Conservation (phyloP, 2,329 filamentous ascomycete genomes). For the Aspergillus versicolor region DNA sequence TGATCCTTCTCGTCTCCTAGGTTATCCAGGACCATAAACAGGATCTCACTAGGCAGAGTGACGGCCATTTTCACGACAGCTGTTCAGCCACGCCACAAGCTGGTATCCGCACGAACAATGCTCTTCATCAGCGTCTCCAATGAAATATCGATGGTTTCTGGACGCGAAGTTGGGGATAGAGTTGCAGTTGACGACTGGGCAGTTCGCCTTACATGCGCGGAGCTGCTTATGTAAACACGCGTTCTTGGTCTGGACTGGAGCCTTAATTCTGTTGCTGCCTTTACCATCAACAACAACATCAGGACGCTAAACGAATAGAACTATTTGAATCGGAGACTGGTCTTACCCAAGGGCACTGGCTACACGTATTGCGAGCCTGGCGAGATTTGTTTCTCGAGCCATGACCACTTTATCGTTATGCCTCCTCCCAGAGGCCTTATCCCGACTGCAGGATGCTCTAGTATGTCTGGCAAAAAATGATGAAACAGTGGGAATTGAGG, state of each 20-base stretch:
- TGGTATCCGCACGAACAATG: too few relatives aligned
- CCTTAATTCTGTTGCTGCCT: background rate
- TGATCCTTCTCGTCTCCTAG: constrained; percentile 25
- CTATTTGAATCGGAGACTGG: too few relatives aligned
- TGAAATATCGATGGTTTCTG: background rate
- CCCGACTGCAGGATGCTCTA: constrained; percentile 59
- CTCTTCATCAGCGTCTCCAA: background rate
- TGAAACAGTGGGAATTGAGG: constrained; percentile 63
- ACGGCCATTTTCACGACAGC: constrained; percentile 18
- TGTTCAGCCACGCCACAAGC: background rate
- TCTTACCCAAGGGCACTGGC: background rate
- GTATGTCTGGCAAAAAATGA: constrained; percentile 63
- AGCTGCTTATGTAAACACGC: constrained; percentile 22
- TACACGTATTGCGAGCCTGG: background rate
- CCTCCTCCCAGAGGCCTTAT: constrained; percentile 55
- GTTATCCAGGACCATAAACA: constrained; percentile 28
- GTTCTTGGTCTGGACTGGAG: constrained; percentile 12
- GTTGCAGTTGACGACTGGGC: background rate
- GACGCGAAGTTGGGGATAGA: background rate
- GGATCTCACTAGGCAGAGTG: constrained; percentile 23
- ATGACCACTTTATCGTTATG: constrained; percentile 51
- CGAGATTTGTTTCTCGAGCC: constrained; percentile 8
- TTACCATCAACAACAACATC: constrained; percentile 2
- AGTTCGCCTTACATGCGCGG: background rate
- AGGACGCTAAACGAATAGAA: background rate